Conservation (phyloP, 306 rosid species). For the Dalbergia cultrata region DNA sequence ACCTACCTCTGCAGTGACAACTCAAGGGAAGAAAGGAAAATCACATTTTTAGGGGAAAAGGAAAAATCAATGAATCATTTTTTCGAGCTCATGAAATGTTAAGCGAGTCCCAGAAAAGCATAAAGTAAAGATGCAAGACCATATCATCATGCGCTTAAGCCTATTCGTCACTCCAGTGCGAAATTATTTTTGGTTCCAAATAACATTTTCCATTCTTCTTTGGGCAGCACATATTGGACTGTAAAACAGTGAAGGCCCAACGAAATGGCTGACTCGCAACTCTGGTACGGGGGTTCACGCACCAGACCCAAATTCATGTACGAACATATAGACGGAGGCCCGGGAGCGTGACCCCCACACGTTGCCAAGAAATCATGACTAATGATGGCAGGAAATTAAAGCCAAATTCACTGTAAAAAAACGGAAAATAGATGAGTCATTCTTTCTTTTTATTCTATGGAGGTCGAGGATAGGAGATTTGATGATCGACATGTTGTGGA, state of each 20-base stretch:
- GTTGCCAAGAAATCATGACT: background rate
- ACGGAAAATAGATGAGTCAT: no score
- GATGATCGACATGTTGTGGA: no score
- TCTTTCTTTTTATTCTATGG: no score
- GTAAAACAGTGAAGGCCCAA: background rate
- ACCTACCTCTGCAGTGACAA: background rate
- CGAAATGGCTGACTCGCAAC: background rate
- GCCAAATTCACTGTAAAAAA: no score
- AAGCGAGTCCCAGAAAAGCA: background rate
- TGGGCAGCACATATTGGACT: background rate
- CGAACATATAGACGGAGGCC: no score
- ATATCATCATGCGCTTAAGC: no score
- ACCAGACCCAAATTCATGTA: background rate
- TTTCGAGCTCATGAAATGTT: background rate
- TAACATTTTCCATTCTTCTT: background rate
- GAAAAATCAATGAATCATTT: background rate
- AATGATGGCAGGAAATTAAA: no score
- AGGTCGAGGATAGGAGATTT: no score
- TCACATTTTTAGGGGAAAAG: background rate
- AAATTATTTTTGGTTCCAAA: no score
- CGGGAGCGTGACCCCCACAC: no score
- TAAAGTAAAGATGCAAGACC: no score
- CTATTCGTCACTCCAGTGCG: no score
- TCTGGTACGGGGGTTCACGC: background rate
- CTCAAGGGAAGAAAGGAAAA: background rate